Conservation (phyloP, 2,329 filamentous ascomycete genomes). For the Cladosporium sp. region DNA sequence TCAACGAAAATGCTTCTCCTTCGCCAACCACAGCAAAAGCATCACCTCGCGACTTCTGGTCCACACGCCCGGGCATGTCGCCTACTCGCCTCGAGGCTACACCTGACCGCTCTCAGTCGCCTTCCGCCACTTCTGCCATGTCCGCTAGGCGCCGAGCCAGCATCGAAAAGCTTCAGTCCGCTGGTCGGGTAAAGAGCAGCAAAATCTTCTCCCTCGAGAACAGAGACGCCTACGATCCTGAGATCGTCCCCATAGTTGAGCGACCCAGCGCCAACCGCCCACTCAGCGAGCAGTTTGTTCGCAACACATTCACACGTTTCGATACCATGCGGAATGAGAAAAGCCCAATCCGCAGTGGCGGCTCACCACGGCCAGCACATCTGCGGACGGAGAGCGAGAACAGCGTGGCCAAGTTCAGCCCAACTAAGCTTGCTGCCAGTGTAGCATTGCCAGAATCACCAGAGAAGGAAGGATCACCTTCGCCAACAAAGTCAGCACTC, state of each 20-base stretch:
- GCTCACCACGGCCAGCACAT: conserved; percentile 30
- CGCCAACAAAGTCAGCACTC: conserved; percentile 86
- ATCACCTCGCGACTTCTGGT: conserved; percentile 89
- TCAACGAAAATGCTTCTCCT: conserved; percentile 44
- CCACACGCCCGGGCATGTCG: conserved; percentile 64
- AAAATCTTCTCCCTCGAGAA: conserved; percentile 92
- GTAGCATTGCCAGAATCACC: conserved; percentile 34
- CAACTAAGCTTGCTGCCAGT: conserved; percentile 40
- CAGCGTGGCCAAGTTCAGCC: conserved; percentile 55
- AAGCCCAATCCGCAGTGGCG: conserved; percentile 26
- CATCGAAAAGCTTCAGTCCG: conserved; percentile 91
- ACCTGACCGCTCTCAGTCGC: conserved; percentile 46
- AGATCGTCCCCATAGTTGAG: conserved; percentile 71
- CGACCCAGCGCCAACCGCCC: conserved; percentile 65
- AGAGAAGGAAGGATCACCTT: conserved; percentile 66
- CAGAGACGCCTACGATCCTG: conserved; percentile 87
- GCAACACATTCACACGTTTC: conserved; percentile 63
- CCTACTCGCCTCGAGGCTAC: conserved; percentile 68
- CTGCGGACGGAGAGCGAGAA: conserved; percentile 55
- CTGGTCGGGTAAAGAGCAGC: conserved; percentile 95
- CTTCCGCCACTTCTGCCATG: conserved; percentile 62
- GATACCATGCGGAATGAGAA: conserved; percentile 43
- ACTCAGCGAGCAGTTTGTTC: conserved; percentile 59
- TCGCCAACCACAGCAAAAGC: conserved; percentile 45
- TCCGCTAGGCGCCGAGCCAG: conserved; percentile 69